Evolutionary conservation across 495 filamentous ascomycete genomes (phyloP).

Genomic region (Talaromyces wortmannii): DNA sequence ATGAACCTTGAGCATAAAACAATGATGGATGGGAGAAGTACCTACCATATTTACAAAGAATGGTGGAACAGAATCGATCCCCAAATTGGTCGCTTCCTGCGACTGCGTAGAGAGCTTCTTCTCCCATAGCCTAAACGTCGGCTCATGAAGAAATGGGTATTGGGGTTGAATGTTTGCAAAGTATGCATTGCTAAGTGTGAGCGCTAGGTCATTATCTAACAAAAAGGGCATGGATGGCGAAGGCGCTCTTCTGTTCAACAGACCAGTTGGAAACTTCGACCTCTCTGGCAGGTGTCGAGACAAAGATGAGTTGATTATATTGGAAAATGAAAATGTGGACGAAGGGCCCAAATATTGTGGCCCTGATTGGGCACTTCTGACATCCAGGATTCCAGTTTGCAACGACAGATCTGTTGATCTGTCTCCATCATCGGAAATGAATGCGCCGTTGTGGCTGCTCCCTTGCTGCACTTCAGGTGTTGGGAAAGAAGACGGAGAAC

Average conservation of each 20-base stretch:
- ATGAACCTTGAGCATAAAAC: background rate
- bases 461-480: background rate
- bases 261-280: background rate
- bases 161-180: slow-evolving; percentile 12
- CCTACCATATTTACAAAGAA: slow-evolving; percentile 13
- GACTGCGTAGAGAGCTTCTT: background rate
- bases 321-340: slow-evolving; percentile 5
- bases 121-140: slow-evolving; percentile 8
- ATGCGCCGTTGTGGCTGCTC: background rate
- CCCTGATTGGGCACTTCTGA: background rate
- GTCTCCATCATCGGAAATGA: slow-evolving; percentile 2
- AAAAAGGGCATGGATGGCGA: slow-evolving; percentile 4
- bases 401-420: background rate
- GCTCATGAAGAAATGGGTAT: slow-evolving; percentile 14
- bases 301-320: slow-evolving; percentile 1
- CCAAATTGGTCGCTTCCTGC: background rate
- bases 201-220: background rate
- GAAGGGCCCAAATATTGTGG: slow-evolving; percentile 1
- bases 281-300: background rate
- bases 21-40: background rate
- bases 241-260: background rate
- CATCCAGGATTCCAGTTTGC: background rate
- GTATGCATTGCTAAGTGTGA: slow-evolving; percentile 8
- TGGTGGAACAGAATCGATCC: background rate
- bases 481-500: background rate